These are phyloP conservation scores for Petrea volubilis DNA, from an alignment of 257 asterid genomes.

Conservation along the genomic window DNA sequence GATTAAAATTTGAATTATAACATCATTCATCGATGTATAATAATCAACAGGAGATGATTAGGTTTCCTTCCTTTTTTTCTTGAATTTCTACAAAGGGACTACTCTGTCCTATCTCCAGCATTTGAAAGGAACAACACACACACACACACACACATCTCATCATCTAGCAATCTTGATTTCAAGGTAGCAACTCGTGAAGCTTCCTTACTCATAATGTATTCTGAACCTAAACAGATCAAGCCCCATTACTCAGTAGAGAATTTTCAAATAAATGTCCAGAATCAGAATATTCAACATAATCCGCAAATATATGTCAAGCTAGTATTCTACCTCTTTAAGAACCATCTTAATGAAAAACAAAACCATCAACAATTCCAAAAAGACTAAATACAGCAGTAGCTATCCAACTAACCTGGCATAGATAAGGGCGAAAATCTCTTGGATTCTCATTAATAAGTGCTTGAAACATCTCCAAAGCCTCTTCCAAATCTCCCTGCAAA, in stretches of 20 bases:
- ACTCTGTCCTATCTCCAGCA: not conserved
- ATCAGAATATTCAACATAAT: not conserved
- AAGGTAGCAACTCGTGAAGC: too few species aligned
- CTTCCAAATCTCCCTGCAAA: conserved; percentile 79
- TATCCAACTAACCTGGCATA: conserved; percentile 67
- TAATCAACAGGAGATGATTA: too few species aligned
- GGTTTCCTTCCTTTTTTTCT: too few species aligned
- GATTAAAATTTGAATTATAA: too few species aligned
- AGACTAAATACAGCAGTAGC: not conserved
- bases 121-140: not conserved
- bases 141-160: too few species aligned
- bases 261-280: not conserved
- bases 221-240: too few species aligned
- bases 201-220: not conserved
- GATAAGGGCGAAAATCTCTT: conserved; percentile 91
- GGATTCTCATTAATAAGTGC: conserved; percentile 81
- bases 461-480: conserved; percentile 71
- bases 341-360: not conserved
- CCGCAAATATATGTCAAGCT: not conserved
- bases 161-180: not conserved
- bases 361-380: not conserved
- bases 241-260: too few species aligned
- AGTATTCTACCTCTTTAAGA: not conserved
- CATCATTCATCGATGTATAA: too few species aligned
- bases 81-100: not conserved